phyloP scores from a whole-genome alignment of 768 basidiomycete species.

The Mycena rebaudengoi region DNA sequence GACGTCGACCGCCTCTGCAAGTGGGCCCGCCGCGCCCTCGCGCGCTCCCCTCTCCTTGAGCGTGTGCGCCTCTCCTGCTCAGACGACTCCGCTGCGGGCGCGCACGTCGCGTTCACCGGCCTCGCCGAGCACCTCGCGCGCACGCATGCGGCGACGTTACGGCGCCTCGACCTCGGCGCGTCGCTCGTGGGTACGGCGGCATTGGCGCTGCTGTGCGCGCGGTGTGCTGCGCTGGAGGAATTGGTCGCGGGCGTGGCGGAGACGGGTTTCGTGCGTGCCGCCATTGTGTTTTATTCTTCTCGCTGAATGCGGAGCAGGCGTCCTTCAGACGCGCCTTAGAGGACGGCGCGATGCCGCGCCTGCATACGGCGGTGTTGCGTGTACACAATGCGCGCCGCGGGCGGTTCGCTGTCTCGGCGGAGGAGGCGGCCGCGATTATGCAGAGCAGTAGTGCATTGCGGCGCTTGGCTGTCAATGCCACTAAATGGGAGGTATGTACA shows the following conservation, averaged over 20 bases:
- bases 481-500: slow-evolving; percentile 42
- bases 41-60: slow-evolving; percentile 43
- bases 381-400: slow-evolving; percentile 45
- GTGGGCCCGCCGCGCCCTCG: slow-evolving; percentile 50
- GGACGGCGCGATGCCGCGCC: slow-evolving; percentile 24
- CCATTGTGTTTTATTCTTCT: not conserved
- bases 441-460: slow-evolving; percentile 36
- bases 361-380: slow-evolving; percentile 45
- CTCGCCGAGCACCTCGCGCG: slow-evolving; percentile 49
- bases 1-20: slow-evolving; percentile 42
- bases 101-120: slow-evolving; percentile 40
- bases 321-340: slow-evolving; percentile 35
- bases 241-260: slow-evolving; percentile 40
- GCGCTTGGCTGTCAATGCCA: slow-evolving; percentile 41
- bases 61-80: slow-evolving; percentile 39
- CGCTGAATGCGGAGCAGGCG: slow-evolving; percentile 24
- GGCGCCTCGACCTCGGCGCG: slow-evolving; percentile 40
- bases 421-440: slow-evolving; percentile 35
- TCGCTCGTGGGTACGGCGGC: slow-evolving; percentile 41
- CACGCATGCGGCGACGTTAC: slow-evolving; percentile 43
- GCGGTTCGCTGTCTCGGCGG: slow-evolving; percentile 28
- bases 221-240: slow-evolving; percentile 47
- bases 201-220: slow-evolving; percentile 37
- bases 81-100: slow-evolving; percentile 27
- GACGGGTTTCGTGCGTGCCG: slow-evolving; percentile 14